These are phyloP conservation scores for Leavenworthia alabamica DNA, from an alignment of 345 rosid genomes.

Conservation along the genomic window DNA sequence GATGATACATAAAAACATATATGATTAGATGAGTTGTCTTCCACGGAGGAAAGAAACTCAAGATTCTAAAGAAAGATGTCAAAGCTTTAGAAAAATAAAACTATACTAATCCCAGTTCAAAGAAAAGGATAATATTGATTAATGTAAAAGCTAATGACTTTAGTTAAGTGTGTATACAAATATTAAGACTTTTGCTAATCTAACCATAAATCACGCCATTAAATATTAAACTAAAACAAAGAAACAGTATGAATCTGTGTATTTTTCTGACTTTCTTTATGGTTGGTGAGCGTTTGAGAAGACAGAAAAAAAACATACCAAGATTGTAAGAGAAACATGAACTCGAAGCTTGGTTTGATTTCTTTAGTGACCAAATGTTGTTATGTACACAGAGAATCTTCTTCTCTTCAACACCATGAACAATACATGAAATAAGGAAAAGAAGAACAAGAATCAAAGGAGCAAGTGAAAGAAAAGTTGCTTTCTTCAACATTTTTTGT, in stretches of 20 bases:
- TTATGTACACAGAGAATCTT: slow-evolving; percentile 23
- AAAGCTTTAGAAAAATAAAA: neutral
- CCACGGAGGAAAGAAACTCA: slow-evolving; percentile 3
- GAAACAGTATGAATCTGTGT: neutral
- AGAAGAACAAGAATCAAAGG: slow-evolving; percentile 11
- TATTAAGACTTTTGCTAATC: slow-evolving; percentile 7
- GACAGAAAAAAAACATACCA: slow-evolving; percentile 5
- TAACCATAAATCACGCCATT: slow-evolving; percentile 15
- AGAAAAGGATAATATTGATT: slow-evolving; percentile 3
- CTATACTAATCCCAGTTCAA: slow-evolving; percentile 19
- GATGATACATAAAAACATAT: neutral
- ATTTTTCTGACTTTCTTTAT: neutral
- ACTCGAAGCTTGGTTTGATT: slow-evolving; percentile 1
- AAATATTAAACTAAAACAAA: slow-evolving; percentile 8
- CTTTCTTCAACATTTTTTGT: slow-evolving; percentile 25
- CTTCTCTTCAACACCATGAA: slow-evolving; percentile 24
- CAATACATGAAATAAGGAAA: slow-evolving; percentile 3
- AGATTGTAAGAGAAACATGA: slow-evolving; percentile 28
- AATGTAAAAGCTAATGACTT: slow-evolving; percentile 19
- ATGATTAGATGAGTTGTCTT: slow-evolving; percentile 1
- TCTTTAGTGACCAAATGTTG: slow-evolving; percentile 20
- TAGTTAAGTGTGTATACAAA: slow-evolving; percentile 5
- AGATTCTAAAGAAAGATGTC: slow-evolving; percentile 7
- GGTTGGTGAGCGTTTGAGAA: slow-evolving; percentile 17
- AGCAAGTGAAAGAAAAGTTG: slow-evolving; percentile 12